phyloP scores from a whole-genome alignment of 2,329 filamentous ascomycete species.

The Camptophora hylomeconis region DNA sequence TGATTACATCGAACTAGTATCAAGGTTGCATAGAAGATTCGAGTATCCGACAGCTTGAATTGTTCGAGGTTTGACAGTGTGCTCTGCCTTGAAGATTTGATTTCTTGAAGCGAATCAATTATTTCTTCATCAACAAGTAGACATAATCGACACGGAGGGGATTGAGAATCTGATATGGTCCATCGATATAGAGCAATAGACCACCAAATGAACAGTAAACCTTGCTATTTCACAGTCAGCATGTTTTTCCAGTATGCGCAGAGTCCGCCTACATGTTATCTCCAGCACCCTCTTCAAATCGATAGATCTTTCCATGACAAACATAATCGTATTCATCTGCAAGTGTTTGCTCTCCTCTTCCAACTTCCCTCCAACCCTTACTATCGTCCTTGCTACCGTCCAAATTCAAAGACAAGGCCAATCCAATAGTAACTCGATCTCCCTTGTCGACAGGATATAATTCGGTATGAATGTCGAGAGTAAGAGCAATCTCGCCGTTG shows the following conservation, averaged over 20 bases:
- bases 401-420: conserved; percentile 74
- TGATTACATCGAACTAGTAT: conserved; percentile 62
- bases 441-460: conserved; percentile 66
- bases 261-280: conserved; percentile 63
- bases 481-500: conserved; percentile 59
- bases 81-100: neutral
- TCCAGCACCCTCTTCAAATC: conserved; percentile 47
- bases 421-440: conserved; percentile 65
- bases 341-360: conserved; percentile 44
- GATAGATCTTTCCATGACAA: conserved; percentile 39
- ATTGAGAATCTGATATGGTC: conserved; percentile 90
- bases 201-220: conserved; percentile 92
- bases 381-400: conserved; percentile 69
- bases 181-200: conserved; percentile 76
- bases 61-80: conserved; percentile 1
- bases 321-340: conserved; percentile 40
- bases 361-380: conserved; percentile 64
- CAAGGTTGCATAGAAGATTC: conserved; percentile 62
- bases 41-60: conserved; percentile 54
- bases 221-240: conserved; percentile 49
- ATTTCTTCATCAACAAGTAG: conserved; percentile 92
- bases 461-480: conserved; percentile 87
- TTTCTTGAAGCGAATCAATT: conserved; percentile 14
- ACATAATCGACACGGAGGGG: conserved; percentile 84
- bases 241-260: conserved; percentile 2